Evolutionary conservation across 495 filamentous ascomycete species (phyloP), one percentile per base, ranked within the genome.

Genomic region (Articulospora tetracladia): DNA sequence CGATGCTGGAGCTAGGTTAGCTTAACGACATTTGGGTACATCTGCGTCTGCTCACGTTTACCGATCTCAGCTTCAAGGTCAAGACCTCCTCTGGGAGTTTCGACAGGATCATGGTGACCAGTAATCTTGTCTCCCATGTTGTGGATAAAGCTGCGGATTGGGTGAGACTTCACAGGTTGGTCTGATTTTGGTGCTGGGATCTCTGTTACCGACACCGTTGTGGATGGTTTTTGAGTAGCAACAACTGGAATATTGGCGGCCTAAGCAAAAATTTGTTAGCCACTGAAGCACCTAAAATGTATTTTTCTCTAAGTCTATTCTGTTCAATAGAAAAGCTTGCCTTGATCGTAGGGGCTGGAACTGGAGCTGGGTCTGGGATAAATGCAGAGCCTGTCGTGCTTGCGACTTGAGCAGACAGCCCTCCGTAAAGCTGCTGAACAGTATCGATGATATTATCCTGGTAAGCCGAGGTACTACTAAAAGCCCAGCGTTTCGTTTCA

Each of bases 401-500:
- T 44, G 44, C 39, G 17, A 61, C 52, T 50, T 60, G 53, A 30
- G 26, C 58, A 32, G 25, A 46, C 4, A 66, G 11, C 15, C 60
- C 61, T 2, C 65, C 65, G 54, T 67, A 67, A 2, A 67, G 47
- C 19, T 53, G 41, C 13, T 61, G 46, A 1, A 67, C 61, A 1
- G 57, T 47, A 15, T 41, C 46, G 22, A 30, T 10, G 49, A 67
- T 28, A 28, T 27, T 59, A 20, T 57, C 47, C 47, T 56, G 27
- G 50, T 67, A 67, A 17, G 54, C 57, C 13, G 17, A 11, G 10
- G 54, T 47, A 22, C 26, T 61, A 2, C 23, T 27, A 36, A 63
- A 67, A 10, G 50, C 28, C 65, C 65, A 67, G 8, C 25, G 17
- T 27, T 64, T 57, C 3, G 86, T 72, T 58, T 88, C 85, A 12